A percentile compares a stretch with the other conserved stretches of the same genome.
Conservation (phyloP, 768 basidiomycete species). For the Termitomyces sp. region DNA sequence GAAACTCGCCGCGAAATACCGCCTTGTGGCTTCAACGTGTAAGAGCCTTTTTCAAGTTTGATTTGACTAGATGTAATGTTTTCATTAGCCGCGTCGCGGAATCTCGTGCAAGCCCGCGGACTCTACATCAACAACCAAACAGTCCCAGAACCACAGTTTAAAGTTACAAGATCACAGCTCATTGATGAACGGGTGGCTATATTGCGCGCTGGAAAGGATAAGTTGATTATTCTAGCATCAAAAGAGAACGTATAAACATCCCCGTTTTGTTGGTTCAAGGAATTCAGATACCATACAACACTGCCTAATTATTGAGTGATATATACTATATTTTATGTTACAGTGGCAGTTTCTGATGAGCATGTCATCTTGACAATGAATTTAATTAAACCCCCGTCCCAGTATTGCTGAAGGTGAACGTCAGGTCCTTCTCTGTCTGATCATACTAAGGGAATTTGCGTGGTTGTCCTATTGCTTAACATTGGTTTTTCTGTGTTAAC, state of each 20-base stretch:
- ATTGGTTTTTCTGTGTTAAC: neutral
- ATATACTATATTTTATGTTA: neutral
- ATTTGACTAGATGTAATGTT: neutral
- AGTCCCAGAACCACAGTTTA: slow-evolving; percentile 44
- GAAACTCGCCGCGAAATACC: slow-evolving; percentile 55
- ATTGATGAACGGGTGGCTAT: slow-evolving; percentile 60
- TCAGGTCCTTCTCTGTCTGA: too few relatives aligned
- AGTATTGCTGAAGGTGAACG: too few relatives aligned
- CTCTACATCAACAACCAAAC: slow-evolving; percentile 66
- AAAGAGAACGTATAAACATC: neutral
- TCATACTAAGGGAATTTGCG: too few relatives aligned
- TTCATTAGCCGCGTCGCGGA: slow-evolving; percentile 56
- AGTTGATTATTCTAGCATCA: slow-evolving; percentile 47
- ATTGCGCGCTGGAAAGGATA: slow-evolving; percentile 71
- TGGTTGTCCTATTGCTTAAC: neutral
- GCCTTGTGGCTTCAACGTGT: slow-evolving; percentile 63
- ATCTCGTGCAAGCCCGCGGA: slow-evolving; percentile 58
- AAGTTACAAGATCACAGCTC: slow-evolving; percentile 38
- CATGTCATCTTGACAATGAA: neutral
- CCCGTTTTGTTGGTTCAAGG: neutral
- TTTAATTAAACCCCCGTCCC: neutral
- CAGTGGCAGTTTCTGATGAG: neutral
- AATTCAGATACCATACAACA: neutral
- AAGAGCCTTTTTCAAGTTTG: slow-evolving; percentile 19
- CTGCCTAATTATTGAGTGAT: neutral